Conservation (phyloP, 2,329 filamentous ascomycete genomes). For the Geosmithia putterillii region DNA sequence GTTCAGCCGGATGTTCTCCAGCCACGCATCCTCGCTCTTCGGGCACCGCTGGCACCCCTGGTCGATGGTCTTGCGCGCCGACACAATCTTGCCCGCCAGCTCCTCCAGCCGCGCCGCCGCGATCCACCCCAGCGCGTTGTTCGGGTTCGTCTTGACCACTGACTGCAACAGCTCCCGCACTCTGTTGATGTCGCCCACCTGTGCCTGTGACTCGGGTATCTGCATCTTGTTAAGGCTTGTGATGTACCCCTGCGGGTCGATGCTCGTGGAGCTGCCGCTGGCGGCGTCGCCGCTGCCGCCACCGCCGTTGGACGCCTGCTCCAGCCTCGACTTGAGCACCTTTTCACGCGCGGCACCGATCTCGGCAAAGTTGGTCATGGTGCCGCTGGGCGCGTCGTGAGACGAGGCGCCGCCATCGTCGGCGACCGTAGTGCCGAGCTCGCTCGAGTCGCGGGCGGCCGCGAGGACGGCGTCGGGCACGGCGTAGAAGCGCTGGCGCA, state of each 20-base stretch:
- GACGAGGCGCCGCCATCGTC: slow-evolving; percentile 53
- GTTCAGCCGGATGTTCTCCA: slow-evolving; percentile 90
- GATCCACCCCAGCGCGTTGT: slow-evolving; percentile 91
- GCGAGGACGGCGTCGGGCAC: slow-evolving; percentile 94
- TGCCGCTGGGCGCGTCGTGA: slow-evolving; percentile 55
- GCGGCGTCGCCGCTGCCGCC: slow-evolving; percentile 51
- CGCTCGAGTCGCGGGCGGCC: slow-evolving; percentile 65
- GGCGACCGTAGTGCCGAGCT: slow-evolving; percentile 79
- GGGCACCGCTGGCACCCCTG: slow-evolving; percentile 84
- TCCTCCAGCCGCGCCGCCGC: slow-evolving; percentile 88
- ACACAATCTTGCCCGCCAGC: slow-evolving; percentile 79
- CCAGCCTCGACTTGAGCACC: slow-evolving; percentile 84
- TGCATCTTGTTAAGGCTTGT: slow-evolving; percentile 80
- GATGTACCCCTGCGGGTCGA: slow-evolving; percentile 92
- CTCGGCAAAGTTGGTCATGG: slow-evolving; percentile 95
- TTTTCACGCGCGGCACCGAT: slow-evolving; percentile 95
- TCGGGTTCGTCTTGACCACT: slow-evolving; percentile 92
- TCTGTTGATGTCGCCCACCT: slow-evolving; percentile 90
- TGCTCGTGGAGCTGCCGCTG: slow-evolving; percentile 73
- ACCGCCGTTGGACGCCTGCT: slow-evolving; percentile 69
- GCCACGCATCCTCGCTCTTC: slow-evolving; percentile 89
- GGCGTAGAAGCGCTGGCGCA: slow-evolving; percentile 81
- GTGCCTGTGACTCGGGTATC: slow-evolving; percentile 64
- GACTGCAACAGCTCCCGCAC: slow-evolving; percentile 88
- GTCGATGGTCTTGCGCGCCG: slow-evolving; percentile 77